Conservation (phyloP, 805 yeast genomes). For the Ogataea minuta region DNA sequence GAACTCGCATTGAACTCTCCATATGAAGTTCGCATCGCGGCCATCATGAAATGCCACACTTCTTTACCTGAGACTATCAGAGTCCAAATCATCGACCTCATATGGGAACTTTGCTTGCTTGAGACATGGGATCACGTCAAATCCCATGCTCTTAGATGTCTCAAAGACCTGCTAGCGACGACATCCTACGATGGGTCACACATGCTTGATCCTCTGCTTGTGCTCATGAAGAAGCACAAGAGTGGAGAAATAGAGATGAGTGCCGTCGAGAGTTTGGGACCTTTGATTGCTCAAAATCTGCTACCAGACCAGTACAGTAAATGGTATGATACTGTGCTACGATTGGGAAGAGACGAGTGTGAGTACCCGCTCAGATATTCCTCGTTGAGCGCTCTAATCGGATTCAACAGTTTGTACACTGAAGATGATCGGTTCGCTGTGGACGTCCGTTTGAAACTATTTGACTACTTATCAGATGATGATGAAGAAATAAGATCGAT, state of each 20-base stretch:
- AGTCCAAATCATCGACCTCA: slow-evolving; percentile 4
- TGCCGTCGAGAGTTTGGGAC: slow-evolving; percentile 7
- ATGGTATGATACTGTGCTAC: slow-evolving; percentile 31
- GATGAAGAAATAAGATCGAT: slow-evolving; percentile 55
- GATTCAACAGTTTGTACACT: slow-evolving; percentile 25
- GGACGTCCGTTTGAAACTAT: slow-evolving; percentile 25
- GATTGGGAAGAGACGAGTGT: slow-evolving; percentile 39
- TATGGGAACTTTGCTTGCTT: slow-evolving; percentile 29
- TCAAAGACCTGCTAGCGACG: slow-evolving; percentile 27
- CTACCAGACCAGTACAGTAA: slow-evolving; percentile 16
- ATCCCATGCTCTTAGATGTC: slow-evolving; percentile 38
- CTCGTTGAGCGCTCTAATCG: slow-evolving; percentile 42
- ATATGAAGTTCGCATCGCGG: slow-evolving; percentile 46
- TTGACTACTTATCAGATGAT: slow-evolving; percentile 57
- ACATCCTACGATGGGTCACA: background rate
- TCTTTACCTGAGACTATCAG: slow-evolving; percentile 5
- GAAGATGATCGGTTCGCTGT: slow-evolving; percentile 3
- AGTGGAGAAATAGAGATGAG: slow-evolving; percentile 7
- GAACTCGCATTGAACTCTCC: slow-evolving; percentile 34
- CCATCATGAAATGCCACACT: slow-evolving; percentile 35
- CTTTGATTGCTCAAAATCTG: slow-evolving; percentile 8
- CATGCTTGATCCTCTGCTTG: slow-evolving; percentile 2
- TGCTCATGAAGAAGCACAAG: background rate
- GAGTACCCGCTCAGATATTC: slow-evolving; percentile 47
- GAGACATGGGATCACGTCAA: slow-evolving; percentile 45